Conservation (phyloP, 1,284 basidiomycete species). For the Tilletia indica region DNA sequence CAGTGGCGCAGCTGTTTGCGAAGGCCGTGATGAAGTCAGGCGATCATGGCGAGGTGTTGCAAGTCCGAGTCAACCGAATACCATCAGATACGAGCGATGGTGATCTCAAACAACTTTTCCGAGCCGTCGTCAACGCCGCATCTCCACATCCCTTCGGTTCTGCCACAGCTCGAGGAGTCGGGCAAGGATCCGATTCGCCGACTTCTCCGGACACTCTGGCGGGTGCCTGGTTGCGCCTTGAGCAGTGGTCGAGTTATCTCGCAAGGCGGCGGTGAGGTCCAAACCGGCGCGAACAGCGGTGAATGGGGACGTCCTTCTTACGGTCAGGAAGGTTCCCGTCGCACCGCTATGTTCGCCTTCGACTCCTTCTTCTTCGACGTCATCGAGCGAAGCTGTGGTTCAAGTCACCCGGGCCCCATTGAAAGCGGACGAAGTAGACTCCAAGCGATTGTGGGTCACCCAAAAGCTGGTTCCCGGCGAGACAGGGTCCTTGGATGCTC, state of each 20-base stretch:
- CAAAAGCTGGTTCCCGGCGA: too few relatives aligned
- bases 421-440: not conserved
- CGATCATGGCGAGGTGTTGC: not conserved
- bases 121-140: not conserved
- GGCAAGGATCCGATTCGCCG: not conserved
- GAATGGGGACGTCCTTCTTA: conserved; percentile 2
- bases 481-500: too few relatives aligned
- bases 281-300: not conserved
- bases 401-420: not conserved
- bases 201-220: not conserved
- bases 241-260: not conserved
- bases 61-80: not conserved
- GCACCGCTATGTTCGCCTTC: not conserved
- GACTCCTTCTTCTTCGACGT: not conserved
- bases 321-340: not conserved
- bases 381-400: not conserved
- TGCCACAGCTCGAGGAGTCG: not conserved
- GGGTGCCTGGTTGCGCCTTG: not conserved
- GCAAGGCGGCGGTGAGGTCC: not conserved
- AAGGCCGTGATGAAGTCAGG: too few relatives aligned
- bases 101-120: not conserved
- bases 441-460: not conserved
- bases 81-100: not conserved
- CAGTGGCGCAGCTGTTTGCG: too few relatives aligned
- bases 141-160: conserved; percentile 4